Conservation (phyloP, 164 flowering plant genomes). For the Nymphaea colorata region DNA sequence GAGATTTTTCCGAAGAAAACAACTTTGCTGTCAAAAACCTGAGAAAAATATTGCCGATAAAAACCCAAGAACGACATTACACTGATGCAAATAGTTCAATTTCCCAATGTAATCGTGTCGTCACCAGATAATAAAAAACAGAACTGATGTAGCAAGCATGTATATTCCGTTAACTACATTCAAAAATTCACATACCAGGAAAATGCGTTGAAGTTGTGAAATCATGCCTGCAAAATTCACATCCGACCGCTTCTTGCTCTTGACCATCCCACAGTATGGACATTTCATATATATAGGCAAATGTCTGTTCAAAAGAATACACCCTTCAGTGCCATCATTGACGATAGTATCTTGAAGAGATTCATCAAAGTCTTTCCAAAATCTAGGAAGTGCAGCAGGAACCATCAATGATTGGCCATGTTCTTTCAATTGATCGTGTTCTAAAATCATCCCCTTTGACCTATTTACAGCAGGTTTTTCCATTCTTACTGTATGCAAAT, state of each 20-base stretch:
- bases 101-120: no score
- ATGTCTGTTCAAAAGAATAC: slow-evolving; percentile 55
- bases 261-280: slow-evolving; percentile 54
- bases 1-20: no score
- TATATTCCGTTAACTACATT: no score
- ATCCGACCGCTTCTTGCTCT: slow-evolving; percentile 29
- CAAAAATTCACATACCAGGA: slow-evolving; percentile 44
- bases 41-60: no score
- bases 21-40: no score
- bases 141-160: no score
- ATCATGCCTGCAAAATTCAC: slow-evolving; percentile 53
- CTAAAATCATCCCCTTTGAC: slow-evolving; percentile 21
- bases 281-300: slow-evolving; percentile 82
- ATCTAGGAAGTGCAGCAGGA: slow-evolving; percentile 9
- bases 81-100: no score
- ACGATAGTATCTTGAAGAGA: slow-evolving; percentile 22
- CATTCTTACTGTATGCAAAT: slow-evolving; percentile 11
- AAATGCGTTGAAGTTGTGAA: slow-evolving; percentile 91
- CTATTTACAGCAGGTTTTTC: slow-evolving; percentile 1
- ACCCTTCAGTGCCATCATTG: slow-evolving; percentile 48
- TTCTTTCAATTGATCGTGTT: slow-evolving; percentile 22
- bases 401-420: slow-evolving; percentile 15
- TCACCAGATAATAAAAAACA: no score
- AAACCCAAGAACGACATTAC: no score
- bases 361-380: slow-evolving; percentile 21